A percentile compares a stretch with the other conserved stretches of the same genome.
These are phyloP conservation scores for Heliamphora exappendiculata DNA, from an alignment of 148 eudicot genomes.

Conservation along the genomic window DNA sequence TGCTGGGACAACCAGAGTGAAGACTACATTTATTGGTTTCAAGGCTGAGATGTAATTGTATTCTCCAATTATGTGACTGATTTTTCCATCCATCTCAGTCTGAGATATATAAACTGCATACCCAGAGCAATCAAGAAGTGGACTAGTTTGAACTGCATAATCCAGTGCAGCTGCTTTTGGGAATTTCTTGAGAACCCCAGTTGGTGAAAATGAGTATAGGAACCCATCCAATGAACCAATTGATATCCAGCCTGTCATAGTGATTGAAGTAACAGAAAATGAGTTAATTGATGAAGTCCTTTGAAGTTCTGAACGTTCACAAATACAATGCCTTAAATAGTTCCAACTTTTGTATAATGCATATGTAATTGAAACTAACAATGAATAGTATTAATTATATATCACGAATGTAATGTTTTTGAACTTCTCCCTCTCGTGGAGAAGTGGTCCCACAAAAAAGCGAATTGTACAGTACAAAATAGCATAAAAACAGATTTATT, in stretches of 20 bases:
- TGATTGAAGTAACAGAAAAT: not conserved
- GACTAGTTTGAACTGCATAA: conserved; percentile 65
- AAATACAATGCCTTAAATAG: not conserved
- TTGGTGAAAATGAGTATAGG: conserved; percentile 78
- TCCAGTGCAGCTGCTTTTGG: conserved; percentile 31
- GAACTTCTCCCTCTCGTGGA: no score
- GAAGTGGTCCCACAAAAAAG: no score
- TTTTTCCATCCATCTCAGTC: conserved; percentile 68
- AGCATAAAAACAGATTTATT: no score
- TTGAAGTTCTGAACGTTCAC: no score
- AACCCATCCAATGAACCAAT: conserved; percentile 81
- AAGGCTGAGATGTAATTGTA: conserved; percentile 55
- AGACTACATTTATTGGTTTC: conserved; percentile 54
- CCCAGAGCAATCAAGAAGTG: conserved; percentile 87
- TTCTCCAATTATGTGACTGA: conserved; percentile 29
- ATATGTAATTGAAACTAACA: not conserved
- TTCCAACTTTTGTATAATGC: not conserved
- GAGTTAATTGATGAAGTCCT: not conserved
- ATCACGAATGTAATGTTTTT: no score
- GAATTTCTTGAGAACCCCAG: conserved; percentile 53
- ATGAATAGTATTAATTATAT: not conserved
- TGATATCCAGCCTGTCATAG: conserved; percentile 76
- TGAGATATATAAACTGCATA: conserved; percentile 70
- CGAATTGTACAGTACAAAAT: no score
- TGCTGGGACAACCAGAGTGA: conserved; percentile 70